Base-by-base conservation (phyloP, 495 filamentous ascomycete genomes). In the Podospora comata region DNA sequence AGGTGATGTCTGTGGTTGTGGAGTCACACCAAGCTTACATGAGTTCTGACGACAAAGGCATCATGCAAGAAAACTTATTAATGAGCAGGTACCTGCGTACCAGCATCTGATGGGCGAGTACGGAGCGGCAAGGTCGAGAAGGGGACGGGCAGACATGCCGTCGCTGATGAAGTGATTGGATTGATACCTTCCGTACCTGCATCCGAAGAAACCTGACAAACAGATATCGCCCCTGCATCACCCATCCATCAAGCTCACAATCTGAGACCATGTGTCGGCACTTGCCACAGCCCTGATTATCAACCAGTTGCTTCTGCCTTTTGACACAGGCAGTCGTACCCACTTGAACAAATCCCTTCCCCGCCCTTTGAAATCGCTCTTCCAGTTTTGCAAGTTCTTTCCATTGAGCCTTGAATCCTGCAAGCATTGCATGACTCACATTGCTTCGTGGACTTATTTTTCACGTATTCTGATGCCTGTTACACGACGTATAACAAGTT, bases 151-250 rank as follows among this genome's bases (percentile, higher is more conserved):
- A 58, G n/a, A 20, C 55, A 1, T 20, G 0, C 55, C 55, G 23
- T 58, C 55, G 23, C 55, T 20, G 23, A 11, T 0, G 5, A 48
- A 48, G 6, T n/a, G 55, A 58, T 58, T 58, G 55, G 55, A 58
- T 11, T 48, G 39, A 48, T 48, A 48, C 6, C 39, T 48, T 48
- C 39, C 55, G 55, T 58, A 58, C 55, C 55, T 58, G 55, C 55
- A 58, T 58, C 13, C 5, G 39, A 48, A 48, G 15, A 18, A 23
- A 1, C 23, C 23, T 2, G 15, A 48, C 39, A 48, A 48, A 48
- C 39, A 13, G 6, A 48, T 11, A 48, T 48, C 15, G 39, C 39
- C 39, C 39, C 39, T 48, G 39, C 39, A 48, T 48, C 9, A 32
- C 7, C 7, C 7, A 23, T 32, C 30, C 30, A 18, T 48, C 39